Evolutionary conservation across 768 basidiomycete genomes (phyloP).

Genomic region (Leccinellum rugosiceps): DNA sequence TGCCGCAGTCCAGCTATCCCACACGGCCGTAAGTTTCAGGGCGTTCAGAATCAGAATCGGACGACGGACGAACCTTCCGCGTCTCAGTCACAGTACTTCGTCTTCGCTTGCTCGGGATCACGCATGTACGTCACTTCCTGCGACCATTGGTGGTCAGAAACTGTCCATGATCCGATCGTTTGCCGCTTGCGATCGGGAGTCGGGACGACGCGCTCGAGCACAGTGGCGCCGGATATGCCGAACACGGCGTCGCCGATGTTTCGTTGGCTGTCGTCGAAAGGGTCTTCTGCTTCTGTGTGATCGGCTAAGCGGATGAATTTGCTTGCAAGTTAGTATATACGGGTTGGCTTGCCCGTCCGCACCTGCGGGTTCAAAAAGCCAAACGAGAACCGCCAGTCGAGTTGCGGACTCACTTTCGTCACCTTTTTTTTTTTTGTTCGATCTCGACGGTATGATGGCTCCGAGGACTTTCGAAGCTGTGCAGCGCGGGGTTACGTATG

Average conservation of each 20-base stretch:
- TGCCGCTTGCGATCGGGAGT: no score
- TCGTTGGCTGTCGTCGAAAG: background rate
- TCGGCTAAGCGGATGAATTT: background rate
- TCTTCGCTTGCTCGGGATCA: background rate
- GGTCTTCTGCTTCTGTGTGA: no score
- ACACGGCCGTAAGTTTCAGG: no score
- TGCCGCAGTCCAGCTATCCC: no score
- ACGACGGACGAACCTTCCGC: conserved; percentile 2
- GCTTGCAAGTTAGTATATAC: no score
- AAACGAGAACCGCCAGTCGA: background rate
- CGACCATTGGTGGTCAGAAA: background rate
- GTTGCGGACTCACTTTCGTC: conserved; percentile 2
- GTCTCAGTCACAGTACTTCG: background rate
- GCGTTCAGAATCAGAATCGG: no score
- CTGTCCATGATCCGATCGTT: background rate
- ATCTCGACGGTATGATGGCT: background rate
- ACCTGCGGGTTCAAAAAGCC: background rate
- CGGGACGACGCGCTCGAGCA: background rate
- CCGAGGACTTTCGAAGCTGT: conserved; percentile 11
- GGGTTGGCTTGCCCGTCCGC: background rate
- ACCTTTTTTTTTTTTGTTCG: background rate
- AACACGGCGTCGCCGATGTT: background rate
- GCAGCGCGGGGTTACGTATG: background rate
- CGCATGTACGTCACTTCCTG: background rate
- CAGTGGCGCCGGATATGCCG: background rate